A percentile compares a stretch with the other conserved stretches of the same genome.
Evolutionary conservation across 78 protist species (phyloP).

Genomic region (Trichosphaerium sp.): DNA sequence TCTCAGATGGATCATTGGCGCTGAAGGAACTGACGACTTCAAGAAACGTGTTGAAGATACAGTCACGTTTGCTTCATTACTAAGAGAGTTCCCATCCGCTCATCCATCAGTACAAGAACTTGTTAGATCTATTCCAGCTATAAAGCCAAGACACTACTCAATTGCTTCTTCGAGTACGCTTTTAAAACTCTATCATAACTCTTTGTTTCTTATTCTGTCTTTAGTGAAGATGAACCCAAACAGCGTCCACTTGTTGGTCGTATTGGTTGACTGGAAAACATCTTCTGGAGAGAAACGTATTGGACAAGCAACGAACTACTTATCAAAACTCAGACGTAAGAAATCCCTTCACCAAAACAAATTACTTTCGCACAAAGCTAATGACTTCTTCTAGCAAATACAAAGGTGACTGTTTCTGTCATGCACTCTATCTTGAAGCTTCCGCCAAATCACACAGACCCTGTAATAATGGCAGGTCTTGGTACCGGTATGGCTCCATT

Average conservation of each 20-base stretch:
- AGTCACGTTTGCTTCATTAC: slow-evolving; percentile 15
- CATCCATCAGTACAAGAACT: slow-evolving; percentile 33
- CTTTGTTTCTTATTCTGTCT: too few relatives aligned
- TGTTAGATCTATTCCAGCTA: slow-evolving; percentile 23
- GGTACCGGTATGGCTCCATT: slow-evolving; percentile 75
- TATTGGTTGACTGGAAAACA: slow-evolving; percentile 30
- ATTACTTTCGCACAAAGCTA: too few relatives aligned
- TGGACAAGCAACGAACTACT: slow-evolving; percentile 47
- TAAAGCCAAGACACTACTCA: slow-evolving; percentile 65
- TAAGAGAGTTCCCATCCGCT: slow-evolving; percentile 27
- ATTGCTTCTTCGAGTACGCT: slow-evolving; percentile 35
- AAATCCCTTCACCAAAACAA: too few relatives aligned
- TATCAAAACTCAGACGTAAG: not conserved
- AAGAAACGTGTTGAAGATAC: slow-evolving; percentile 4
- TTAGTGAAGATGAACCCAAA: slow-evolving; percentile 18
- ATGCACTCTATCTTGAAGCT: slow-evolving; percentile 26
- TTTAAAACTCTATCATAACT: too few relatives aligned
- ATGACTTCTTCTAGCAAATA: too few relatives aligned
- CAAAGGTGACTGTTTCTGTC: slow-evolving; percentile 13
- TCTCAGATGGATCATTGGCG: not conserved
- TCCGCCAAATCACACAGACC: slow-evolving; percentile 13
- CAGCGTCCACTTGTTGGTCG: slow-evolving; percentile 41
- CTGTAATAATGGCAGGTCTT: slow-evolving; percentile 37
- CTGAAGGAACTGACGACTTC: slow-evolving; percentile 34
- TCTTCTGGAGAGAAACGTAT: not conserved